phyloP scores from a whole-genome alignment of 2,329 filamentous ascomycete species.

The Parastagonospora nodorum region DNA sequence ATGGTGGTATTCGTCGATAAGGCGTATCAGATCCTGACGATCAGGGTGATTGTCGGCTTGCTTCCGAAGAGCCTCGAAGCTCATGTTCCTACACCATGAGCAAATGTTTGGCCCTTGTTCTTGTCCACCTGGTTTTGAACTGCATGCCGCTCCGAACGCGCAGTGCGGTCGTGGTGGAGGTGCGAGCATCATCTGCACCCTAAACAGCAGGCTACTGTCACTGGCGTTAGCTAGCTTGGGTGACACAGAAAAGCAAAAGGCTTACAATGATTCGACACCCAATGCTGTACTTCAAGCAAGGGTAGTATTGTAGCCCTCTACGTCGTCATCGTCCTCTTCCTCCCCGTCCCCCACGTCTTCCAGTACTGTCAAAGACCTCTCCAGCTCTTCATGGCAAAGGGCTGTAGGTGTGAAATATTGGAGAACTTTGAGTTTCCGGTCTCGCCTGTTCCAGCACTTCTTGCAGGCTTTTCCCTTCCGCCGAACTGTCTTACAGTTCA shows the following conservation, averaged over 20 bases:
- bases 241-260: background rate
- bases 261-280: constrained; percentile 5
- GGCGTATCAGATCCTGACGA: constrained; percentile 10
- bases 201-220: background rate
- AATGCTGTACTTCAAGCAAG: constrained; percentile 9
- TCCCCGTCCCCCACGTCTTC: constrained; percentile 17
- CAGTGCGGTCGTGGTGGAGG: constrained; percentile 26
- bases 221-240: background rate
- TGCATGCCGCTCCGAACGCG: constrained; percentile 27
- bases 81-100: constrained; percentile 32
- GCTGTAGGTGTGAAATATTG: constrained; percentile 35
- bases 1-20: constrained; percentile 22
- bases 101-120: constrained; percentile 26
- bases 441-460: constrained; percentile 30
- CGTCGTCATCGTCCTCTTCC: constrained; percentile 29
- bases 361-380: constrained; percentile 21
- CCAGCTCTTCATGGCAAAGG: constrained; percentile 35
- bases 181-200: constrained; percentile 17
- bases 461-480: constrained; percentile 28
- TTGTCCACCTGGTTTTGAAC: constrained; percentile 21
- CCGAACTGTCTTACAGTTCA: constrained; percentile 23
- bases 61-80: constrained; percentile 24
- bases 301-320: constrained; percentile 27
- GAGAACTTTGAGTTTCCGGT: constrained; percentile 27
- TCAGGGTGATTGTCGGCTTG: constrained; percentile 17